A percentile compares a stretch with the other conserved stretches of the same genome.
phyloP scores from a whole-genome alignment of 2,329 filamentous ascomycete genomes.

The Aspergillus pseudoterreus region DNA sequence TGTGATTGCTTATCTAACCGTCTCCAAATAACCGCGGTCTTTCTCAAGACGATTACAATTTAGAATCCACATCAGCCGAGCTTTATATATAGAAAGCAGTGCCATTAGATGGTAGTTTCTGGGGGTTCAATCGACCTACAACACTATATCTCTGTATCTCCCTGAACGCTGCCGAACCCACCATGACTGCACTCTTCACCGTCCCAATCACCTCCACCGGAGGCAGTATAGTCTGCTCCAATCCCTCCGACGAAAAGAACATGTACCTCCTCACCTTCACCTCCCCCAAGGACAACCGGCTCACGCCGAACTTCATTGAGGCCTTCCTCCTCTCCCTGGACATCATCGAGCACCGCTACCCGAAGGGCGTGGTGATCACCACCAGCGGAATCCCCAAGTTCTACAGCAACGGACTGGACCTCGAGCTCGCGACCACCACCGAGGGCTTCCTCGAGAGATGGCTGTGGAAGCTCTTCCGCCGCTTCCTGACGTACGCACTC shows the following conservation, averaged over 20 bases:
- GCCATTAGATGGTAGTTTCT: too few species aligned
- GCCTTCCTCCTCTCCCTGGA: conserved; percentile 69
- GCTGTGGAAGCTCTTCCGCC: conserved; percentile 63
- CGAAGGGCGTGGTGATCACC: conserved; percentile 71
- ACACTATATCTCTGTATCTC: too few species aligned
- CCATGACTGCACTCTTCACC: conserved; percentile 52
- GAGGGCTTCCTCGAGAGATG: conserved; percentile 59
- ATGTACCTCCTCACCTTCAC: conserved; percentile 72
- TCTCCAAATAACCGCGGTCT: not conserved
- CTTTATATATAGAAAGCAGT: not conserved
- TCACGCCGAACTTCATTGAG: conserved; percentile 65
- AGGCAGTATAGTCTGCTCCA: conserved; percentile 61
- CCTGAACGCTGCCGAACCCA: not conserved
- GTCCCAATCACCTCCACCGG: conserved; percentile 54
- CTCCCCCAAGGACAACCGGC: conserved; percentile 71
- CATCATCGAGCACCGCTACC: conserved; percentile 64
- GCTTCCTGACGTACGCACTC: conserved; percentile 54
- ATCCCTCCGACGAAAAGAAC: conserved; percentile 44
- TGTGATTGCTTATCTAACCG: not conserved
- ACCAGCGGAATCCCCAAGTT: conserved; percentile 74
- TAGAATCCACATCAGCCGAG: not conserved
- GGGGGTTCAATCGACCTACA: too few species aligned
- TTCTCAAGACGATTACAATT: not conserved
- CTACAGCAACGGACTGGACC: conserved; percentile 79
- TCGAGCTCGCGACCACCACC: conserved; percentile 60